Percentiles rank a stretch among this genome's conserved stretches.
Conservation (phyloP, 2,329 filamentous ascomycete genomes). For the Simplicillium sp. region DNA sequence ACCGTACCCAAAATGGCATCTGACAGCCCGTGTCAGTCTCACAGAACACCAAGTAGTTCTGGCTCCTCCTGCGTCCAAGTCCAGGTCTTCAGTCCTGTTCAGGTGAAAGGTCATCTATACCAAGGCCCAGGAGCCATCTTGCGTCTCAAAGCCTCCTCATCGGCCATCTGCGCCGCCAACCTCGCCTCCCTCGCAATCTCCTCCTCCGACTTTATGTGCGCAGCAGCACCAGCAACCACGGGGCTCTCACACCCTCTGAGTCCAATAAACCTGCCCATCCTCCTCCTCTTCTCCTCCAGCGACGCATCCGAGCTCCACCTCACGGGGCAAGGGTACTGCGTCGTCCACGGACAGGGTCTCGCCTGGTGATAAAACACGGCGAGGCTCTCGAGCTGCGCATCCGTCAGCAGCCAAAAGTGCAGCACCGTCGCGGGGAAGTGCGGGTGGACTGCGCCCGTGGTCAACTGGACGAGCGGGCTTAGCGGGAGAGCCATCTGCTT, state of each 20-base stretch:
- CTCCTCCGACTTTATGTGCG: constrained; percentile 30
- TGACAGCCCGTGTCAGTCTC: too few relatives aligned
- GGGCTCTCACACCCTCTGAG: constrained; percentile 45
- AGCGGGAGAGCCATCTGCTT: constrained; percentile 56
- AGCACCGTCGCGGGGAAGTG: constrained; percentile 58
- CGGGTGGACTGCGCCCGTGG: constrained; percentile 52
- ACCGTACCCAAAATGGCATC: too few relatives aligned
- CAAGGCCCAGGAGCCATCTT: constrained; percentile 31
- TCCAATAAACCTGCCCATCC: constrained; percentile 67
- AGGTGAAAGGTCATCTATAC: constrained; percentile 19
- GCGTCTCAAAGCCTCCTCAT: constrained; percentile 37
- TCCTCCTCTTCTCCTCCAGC: constrained; percentile 59
- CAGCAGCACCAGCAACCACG: constrained; percentile 7
- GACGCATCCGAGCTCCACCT: constrained; percentile 45
- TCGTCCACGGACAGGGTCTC: constrained; percentile 42
- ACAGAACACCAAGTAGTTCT: too few relatives aligned
- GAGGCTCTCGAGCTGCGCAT: constrained; percentile 58
- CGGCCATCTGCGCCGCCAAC: constrained; percentile 24
- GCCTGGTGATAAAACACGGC: constrained; percentile 67
- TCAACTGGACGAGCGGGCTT: constrained; percentile 55
- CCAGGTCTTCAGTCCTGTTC: too few relatives aligned
- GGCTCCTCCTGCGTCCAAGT: too few relatives aligned
- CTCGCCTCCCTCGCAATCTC: constrained; percentile 36
- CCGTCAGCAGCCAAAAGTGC: constrained; percentile 65
- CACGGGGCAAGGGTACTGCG: constrained; percentile 60